phyloP scores from a whole-genome alignment of 169 alveolate species.

The Cryptosporidium sp. region DNA sequence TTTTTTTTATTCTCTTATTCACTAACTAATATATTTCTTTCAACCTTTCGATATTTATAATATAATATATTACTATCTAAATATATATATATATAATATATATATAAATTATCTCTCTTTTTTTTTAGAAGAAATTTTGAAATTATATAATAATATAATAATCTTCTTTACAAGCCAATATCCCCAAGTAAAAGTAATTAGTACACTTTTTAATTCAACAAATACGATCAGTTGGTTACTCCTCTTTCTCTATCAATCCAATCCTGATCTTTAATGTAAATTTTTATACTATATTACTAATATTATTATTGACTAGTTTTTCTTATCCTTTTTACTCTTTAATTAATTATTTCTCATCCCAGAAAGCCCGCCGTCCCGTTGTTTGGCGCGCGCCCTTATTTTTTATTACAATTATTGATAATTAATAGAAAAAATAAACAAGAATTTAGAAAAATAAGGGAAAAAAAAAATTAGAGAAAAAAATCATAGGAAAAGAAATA shows the following conservation, averaged over 20 bases:
- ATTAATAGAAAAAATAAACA: too few species aligned
- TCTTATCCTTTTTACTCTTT: constrained; percentile 8
- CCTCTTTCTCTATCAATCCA: neutral
- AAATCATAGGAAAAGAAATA: neutral
- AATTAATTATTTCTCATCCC: neutral
- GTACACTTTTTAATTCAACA: neutral
- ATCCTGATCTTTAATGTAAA: neutral
- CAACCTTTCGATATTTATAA: neutral
- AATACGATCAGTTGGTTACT: neutral
- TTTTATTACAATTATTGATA: too few species aligned
- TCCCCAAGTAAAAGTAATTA: neutral
- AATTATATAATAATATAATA: too few species aligned
- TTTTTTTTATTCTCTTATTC: neutral
- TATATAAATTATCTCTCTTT: too few species aligned
- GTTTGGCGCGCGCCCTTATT: neutral
- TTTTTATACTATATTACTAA: neutral
- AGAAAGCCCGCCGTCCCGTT: constrained; percentile 46
- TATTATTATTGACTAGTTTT: neutral
- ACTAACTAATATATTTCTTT: neutral
- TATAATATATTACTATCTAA: too few species aligned
- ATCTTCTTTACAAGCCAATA: neutral
- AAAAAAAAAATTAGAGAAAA: too few species aligned
- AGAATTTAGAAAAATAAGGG: neutral
- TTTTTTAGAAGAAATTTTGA: too few species aligned
- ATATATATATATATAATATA: too few species aligned